These are phyloP conservation scores for Vicia faba DNA, from an alignment of 306 rosid species.

Conservation along the genomic window DNA sequence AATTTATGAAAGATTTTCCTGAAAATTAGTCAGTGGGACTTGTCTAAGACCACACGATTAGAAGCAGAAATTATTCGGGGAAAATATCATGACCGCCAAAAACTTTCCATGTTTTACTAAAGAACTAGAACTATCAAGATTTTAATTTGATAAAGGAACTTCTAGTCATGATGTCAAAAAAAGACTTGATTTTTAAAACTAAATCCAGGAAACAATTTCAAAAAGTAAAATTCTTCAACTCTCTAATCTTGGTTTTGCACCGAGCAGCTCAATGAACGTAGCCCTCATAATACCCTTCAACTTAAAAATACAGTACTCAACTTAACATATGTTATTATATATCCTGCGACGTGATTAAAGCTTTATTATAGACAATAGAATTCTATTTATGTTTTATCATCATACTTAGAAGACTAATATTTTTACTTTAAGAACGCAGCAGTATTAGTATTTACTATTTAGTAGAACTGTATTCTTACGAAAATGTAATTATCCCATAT, in stretches of 20 bases:
- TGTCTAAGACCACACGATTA: slow-evolving; percentile 5
- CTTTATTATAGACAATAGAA: background rate
- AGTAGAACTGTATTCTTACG: background rate
- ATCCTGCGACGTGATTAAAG: no score
- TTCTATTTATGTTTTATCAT: background rate
- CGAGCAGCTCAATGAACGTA: background rate
- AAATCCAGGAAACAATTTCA: slow-evolving; percentile 7
- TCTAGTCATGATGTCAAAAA: background rate
- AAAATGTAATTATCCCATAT: background rate
- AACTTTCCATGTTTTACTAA: background rate
- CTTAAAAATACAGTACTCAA: background rate
- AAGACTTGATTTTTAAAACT: slow-evolving; percentile 5
- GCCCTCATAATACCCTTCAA: background rate
- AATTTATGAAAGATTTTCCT: slow-evolving; percentile 11
- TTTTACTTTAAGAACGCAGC: slow-evolving; percentile 9
- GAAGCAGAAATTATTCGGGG: background rate
- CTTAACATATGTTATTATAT: no score
- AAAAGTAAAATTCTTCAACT: background rate
- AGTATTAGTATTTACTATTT: slow-evolving; percentile 8
- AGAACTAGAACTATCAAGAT: background rate
- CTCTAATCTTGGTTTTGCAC: background rate
- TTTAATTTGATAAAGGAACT: no score
- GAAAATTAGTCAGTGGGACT: slow-evolving; percentile 1
- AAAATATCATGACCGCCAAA: slow-evolving; percentile 3
- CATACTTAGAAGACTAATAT: slow-evolving; percentile 1